phyloP scores from a whole-genome alignment of 2,329 filamentous ascomycete species.

The Aureobasidium namibiae region DNA sequence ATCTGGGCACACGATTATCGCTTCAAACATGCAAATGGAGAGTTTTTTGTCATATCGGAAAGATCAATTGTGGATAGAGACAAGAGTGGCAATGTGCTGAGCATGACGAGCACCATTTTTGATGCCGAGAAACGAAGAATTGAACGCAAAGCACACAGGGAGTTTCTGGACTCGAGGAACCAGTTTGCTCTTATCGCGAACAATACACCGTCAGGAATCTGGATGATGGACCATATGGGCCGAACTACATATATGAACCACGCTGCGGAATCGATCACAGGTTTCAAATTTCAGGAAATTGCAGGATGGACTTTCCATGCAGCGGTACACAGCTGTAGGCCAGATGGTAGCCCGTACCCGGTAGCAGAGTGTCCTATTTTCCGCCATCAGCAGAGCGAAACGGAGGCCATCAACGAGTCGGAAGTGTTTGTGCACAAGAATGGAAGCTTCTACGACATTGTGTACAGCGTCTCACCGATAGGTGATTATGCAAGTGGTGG shows the following conservation, averaged over 20 bases:
- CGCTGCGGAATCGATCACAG: constrained; percentile 13
- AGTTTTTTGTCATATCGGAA: background rate
- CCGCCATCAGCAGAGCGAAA: constrained; percentile 10
- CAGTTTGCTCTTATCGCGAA: constrained; percentile 10
- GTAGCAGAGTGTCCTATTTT: constrained; percentile 12
- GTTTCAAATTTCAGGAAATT: constrained; percentile 13
- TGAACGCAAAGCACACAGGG: constrained; percentile 4
- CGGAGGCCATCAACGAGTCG: constrained; percentile 6
- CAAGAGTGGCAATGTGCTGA: constrained; percentile 1
- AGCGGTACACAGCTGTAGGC: constrained; percentile 9
- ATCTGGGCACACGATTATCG: constrained; percentile 9
- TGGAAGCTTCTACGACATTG: constrained; percentile 14
- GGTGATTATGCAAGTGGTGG: constrained; percentile 13
- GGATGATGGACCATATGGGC: constrained; percentile 12
- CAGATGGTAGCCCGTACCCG: constrained; percentile 12
- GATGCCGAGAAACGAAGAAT: constrained; percentile 8
- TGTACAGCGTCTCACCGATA: constrained; percentile 12
- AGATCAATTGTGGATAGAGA: constrained; percentile 5
- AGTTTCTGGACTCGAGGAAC: constrained; percentile 7
- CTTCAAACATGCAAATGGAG: background rate
- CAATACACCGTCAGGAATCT: constrained; percentile 13
- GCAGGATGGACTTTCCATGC: constrained; percentile 14
- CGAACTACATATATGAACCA: constrained; percentile 12
- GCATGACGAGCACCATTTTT: constrained; percentile 9
- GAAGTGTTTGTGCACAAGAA: constrained; percentile 15